These are phyloP conservation scores for Solanum habrochaites DNA, from an alignment of 257 asterid genomes.

Conservation along the genomic window DNA sequence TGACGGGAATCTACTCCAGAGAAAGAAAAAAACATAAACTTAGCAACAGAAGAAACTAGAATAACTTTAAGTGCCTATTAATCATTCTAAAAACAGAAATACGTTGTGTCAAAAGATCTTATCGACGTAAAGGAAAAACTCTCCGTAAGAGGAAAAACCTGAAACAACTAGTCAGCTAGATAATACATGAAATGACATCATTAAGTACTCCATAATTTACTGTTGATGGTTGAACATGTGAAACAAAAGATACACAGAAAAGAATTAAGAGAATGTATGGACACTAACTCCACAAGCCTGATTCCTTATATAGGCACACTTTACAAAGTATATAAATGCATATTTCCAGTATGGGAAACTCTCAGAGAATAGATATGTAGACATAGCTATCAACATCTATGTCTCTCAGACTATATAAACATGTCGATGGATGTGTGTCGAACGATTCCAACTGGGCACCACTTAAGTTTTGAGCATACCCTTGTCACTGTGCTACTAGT, in stretches of 20 bases:
- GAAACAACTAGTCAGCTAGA: neutral
- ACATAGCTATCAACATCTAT: neutral
- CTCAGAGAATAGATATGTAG: neutral
- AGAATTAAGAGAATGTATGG: neutral
- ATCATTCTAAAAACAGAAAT: neutral
- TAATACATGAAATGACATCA: neutral
- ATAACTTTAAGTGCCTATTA: neutral
- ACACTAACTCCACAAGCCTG: neutral
- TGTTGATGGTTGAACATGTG: neutral
- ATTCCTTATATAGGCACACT: neutral
- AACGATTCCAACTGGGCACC: neutral
- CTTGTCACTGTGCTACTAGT: neutral
- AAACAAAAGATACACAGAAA: neutral
- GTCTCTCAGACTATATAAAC: neutral
- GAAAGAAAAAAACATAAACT: neutral
- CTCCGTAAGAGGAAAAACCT: neutral
- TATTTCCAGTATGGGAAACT: neutral
- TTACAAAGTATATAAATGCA: neutral
- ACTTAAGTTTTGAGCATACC: neutral
- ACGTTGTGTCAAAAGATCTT: neutral
- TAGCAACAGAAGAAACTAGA: neutral
- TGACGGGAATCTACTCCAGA: constrained; percentile 42
- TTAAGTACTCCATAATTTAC: neutral
- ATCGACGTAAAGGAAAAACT: neutral
- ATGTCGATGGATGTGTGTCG: neutral